Evolutionary conservation across 257 asterid genomes (phyloP).

Genomic region (Fraxinus pennsylvanica): DNA sequence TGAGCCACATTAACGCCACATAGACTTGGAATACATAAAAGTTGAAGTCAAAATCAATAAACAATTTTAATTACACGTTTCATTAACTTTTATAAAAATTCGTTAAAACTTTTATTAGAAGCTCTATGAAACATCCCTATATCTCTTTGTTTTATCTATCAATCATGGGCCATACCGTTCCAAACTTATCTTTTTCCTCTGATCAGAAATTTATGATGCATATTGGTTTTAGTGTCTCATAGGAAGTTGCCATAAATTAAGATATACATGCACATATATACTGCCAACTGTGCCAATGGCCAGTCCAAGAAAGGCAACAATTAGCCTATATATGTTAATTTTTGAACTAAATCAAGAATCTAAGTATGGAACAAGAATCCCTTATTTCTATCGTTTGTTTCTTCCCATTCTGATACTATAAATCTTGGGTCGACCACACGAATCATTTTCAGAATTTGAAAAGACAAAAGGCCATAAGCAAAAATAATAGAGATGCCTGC

Average conservation of each 20-base stretch:
- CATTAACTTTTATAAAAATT: too few species aligned
- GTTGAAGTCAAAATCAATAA: too few species aligned
- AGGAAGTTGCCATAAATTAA: conserved; percentile 29
- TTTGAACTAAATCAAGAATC: conserved; percentile 30
- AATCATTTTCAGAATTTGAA: neutral
- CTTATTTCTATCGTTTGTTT: conserved; percentile 6
- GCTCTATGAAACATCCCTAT: too few species aligned
- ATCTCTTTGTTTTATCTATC: neutral
- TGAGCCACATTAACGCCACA: too few species aligned
- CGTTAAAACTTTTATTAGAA: too few species aligned
- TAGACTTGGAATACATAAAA: too few species aligned
- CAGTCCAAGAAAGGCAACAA: conserved; percentile 31
- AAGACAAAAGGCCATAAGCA: neutral
- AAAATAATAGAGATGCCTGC: conserved; percentile 55
- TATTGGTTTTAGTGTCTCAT: conserved; percentile 37
- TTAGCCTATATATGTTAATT: conserved; percentile 20
- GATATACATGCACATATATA: conserved; percentile 11
- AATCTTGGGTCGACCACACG: neutral
- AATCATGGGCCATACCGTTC: neutral
- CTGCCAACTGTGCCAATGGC: conserved; percentile 6
- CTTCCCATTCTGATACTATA: conserved; percentile 5
- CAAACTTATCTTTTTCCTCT: neutral
- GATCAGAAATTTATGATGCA: conserved; percentile 22
- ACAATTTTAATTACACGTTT: too few species aligned
- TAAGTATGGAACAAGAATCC: conserved; percentile 25